Evolutionary conservation across 2,329 filamentous ascomycete genomes (phyloP).

Genomic region (Alternaria hordeiaustralica): DNA sequence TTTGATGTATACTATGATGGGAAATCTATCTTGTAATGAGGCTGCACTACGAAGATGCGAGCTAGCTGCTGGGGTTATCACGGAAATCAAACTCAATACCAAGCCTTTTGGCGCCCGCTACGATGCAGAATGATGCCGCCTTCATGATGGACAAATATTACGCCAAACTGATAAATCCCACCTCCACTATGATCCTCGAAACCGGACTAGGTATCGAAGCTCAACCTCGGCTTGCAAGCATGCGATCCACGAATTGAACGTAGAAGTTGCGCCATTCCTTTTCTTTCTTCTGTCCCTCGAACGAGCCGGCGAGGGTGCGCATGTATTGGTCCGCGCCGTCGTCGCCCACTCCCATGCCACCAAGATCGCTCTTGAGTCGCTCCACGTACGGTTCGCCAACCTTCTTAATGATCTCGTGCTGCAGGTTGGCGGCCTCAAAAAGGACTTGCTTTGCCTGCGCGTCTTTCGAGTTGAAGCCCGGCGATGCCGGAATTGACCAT

Average conservation of each 20-base stretch:
- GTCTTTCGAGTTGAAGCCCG: constrained; percentile 82
- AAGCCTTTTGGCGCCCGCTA: constrained; percentile 21
- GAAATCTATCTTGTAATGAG: background rate
- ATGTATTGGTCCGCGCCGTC: constrained; percentile 71
- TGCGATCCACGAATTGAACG: constrained; percentile 50
- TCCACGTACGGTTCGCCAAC: constrained; percentile 82
- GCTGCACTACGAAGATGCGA: background rate
- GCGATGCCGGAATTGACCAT: constrained; percentile 84
- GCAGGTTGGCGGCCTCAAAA: constrained; percentile 82
- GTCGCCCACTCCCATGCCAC: constrained; percentile 68
- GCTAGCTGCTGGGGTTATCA: constrained; percentile 22
- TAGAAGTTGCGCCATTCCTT: constrained; percentile 56
- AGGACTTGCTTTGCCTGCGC: constrained; percentile 89
- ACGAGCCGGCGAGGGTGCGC: constrained; percentile 48
- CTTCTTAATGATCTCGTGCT: constrained; percentile 90
- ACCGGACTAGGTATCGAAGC: constrained; percentile 1
- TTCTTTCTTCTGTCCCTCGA: constrained; percentile 47
- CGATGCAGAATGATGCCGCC: constrained; percentile 24
- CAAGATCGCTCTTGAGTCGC: constrained; percentile 70
- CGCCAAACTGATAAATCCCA: constrained; percentile 12
- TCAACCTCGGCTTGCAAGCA: constrained; percentile 30
- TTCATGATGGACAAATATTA: constrained; percentile 8
- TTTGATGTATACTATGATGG: background rate
- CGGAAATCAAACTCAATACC: constrained; percentile 22
- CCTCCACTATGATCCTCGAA: constrained; percentile 3